Evolutionary conservation across 2,329 filamentous ascomycete species (phyloP), one percentile per base, ranked within the genome.

Genomic region (Trichoderma sp.): DNA sequence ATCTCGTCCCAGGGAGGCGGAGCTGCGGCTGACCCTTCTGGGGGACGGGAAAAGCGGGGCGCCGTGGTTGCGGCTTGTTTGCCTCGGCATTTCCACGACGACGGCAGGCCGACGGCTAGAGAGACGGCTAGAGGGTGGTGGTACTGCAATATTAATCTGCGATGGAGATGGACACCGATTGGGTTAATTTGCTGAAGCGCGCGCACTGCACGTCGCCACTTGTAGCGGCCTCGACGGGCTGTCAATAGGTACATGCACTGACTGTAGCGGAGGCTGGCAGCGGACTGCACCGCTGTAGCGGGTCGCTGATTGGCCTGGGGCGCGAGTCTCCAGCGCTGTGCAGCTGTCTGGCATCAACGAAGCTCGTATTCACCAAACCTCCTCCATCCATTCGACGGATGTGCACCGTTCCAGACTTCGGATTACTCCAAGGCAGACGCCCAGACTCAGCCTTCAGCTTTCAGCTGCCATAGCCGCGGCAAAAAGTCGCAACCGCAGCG

Each of bases 31-130:
- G 60, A 54, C 60, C 48, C 53, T 54, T 53, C 61, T 64, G 37
- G 34, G 61, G 61, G 50, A 39, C 50, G 52, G 50, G 53, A 66
- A 59, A 58, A 56, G 54, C 54, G 64, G 64, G 64, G 53, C 53
- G 17, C 29, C n/a, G 52, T 32, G 52, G 50, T 53, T n/a, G 37
- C 34, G 39, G 42, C 39, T 52, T 59, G 61, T 66, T 66, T 66
- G 64, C 64, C 64, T 66, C 64, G 64, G 64, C 42, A 66, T 66
- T 59, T 58, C 64, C 53, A 52, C n/a, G 53, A 52, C 39, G 53
- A 52, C 42, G 42, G 42, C 42, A 12, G 42, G 42, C 54, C 15
- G 35, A 39, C 35, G 48, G 60, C 32, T 29, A 32, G 29, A 12
- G n/a, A n/a, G n/a, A n/a, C n/a, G 1, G 52, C 8, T 19, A n/a